Conservation (phyloP, 768 basidiomycete species). For the Agaricus subrufescens region DNA sequence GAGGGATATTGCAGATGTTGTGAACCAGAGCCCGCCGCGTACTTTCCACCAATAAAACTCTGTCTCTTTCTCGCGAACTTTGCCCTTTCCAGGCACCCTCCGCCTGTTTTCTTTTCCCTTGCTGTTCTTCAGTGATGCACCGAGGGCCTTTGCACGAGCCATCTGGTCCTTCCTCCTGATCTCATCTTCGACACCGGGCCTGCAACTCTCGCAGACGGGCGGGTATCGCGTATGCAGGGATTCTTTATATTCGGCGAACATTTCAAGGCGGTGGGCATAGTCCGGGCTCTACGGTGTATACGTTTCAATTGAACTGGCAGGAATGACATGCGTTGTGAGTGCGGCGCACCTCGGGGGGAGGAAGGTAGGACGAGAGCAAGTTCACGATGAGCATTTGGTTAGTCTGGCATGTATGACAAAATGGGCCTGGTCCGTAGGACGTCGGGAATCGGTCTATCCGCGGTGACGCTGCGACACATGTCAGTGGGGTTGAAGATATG, state of each 20-base stretch:
- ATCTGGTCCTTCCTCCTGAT: conserved; percentile 75
- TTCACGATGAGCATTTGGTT: conserved; percentile 88
- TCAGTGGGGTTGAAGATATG: background rate
- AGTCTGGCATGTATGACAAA: conserved; percentile 88
- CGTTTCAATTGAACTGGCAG: conserved; percentile 5
- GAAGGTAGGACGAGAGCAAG: conserved; percentile 86
- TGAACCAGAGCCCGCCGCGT: conserved; percentile 64
- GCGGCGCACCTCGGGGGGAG: conserved; percentile 61
- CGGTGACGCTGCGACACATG: conserved; percentile 47
- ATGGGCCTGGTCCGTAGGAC: conserved; percentile 53
- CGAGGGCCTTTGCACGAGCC: conserved; percentile 75
- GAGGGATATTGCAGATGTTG: conserved; percentile 38
- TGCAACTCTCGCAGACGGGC: conserved; percentile 74
- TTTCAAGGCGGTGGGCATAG: conserved; percentile 56
- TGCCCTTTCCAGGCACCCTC: conserved; percentile 34
- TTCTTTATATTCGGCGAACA: conserved; percentile 66
- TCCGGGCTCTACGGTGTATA: conserved; percentile 56
- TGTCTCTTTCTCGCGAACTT: conserved; percentile 38
- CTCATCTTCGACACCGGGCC: conserved; percentile 77
- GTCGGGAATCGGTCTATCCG: conserved; percentile 67
- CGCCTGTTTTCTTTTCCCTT: conserved; percentile 60
- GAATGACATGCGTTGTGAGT: background rate
- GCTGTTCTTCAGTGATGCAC: conserved; percentile 62
- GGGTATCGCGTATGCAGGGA: conserved; percentile 83
- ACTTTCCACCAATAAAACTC: conserved; percentile 65